Evolutionary conservation across 352 stramenopile genomes (phyloP), one percentile per base, ranked within the genome.

Genomic region (Pythium grandisporangium): DNA sequence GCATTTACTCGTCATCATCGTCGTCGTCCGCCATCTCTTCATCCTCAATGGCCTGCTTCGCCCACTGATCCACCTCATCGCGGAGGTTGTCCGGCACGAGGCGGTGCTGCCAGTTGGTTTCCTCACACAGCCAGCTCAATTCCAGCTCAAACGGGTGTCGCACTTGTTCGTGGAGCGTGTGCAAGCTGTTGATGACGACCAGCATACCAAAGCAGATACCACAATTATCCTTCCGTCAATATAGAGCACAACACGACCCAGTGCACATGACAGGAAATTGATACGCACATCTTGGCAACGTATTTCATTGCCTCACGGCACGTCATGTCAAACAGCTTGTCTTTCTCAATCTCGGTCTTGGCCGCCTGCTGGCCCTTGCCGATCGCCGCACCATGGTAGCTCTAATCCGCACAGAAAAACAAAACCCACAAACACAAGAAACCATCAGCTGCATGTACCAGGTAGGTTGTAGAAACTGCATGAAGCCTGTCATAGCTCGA

Each of bases 301-400:
- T 99, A 93, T 85, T 98, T 98, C 63, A 99, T 96, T 35, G 93
- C 96, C 58, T 99, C 95, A 29, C 77, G 74, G 49, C 84, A 96
- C 37, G 84, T 91, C 57, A 98, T 80, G 56, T 96, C 89, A 51
- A 94, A 91, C 34, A 98, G 70, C 54, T 96, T 93, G 61, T 98
- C 76, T 71, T 98, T 99, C 61, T 99, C 96, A 50, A 99, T 96
- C 71, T 99, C 96, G 50, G 96, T 99, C 76, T 98, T 98, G 42
- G 96, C 96, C 14, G 90, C 89, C 63, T 99, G 95, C 53, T 96
- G 83, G 33, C 96, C 96, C 74, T 99, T 98, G 46, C 96, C 96
- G 29, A 98, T 86, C 1, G 96, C 95, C 39, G 84, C 96, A 17
- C 95, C 96, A 54, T 95, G 98, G 70, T 98, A 99, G 58, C 92